Evolutionary conservation across 2,329 filamentous ascomycete species (phyloP).

Genomic region (Alternaria sp.): DNA sequence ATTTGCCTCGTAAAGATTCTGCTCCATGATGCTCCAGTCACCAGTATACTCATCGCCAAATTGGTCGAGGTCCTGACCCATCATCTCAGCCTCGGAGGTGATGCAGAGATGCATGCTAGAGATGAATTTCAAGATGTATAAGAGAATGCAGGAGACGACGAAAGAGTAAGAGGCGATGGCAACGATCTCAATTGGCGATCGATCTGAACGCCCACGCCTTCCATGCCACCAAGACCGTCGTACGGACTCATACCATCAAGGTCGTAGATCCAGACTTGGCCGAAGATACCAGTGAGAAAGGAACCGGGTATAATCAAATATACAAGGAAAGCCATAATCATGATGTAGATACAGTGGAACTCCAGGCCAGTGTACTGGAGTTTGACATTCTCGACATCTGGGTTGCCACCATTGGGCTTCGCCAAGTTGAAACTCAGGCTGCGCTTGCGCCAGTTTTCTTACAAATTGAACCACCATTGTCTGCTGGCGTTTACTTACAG

Average conservation of each 20-base stretch:
- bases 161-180: slow-evolving; percentile 65
- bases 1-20: slow-evolving; percentile 35
- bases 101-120: slow-evolving; percentile 64
- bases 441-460: slow-evolving; percentile 4
- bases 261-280: slow-evolving; percentile 57
- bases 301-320: slow-evolving; percentile 72
- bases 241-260: slow-evolving; percentile 61
- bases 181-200: slow-evolving; percentile 65
- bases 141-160: slow-evolving; percentile 60
- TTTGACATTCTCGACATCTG: slow-evolving; percentile 64
- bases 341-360: slow-evolving; percentile 68
- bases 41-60: slow-evolving; percentile 68
- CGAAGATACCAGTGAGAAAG: slow-evolving; percentile 67
- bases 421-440: slow-evolving; percentile 54
- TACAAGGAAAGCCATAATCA: slow-evolving; percentile 67
- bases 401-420: slow-evolving; percentile 64
- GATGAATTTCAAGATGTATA: slow-evolving; percentile 63
- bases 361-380: slow-evolving; percentile 66
- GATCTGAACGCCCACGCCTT: slow-evolving; percentile 65
- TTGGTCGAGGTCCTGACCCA: slow-evolving; percentile 63
- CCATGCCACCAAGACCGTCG: slow-evolving; percentile 59
- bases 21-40: slow-evolving; percentile 56
- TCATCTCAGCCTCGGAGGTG: slow-evolving; percentile 63
- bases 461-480: neutral
- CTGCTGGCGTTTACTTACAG: slow-evolving; percentile 23